Percentiles rank a stretch among this genome's conserved stretches.
These are phyloP conservation scores for Gossypium thurberi DNA, from an alignment of 345 rosid species.

Conservation along the genomic window DNA sequence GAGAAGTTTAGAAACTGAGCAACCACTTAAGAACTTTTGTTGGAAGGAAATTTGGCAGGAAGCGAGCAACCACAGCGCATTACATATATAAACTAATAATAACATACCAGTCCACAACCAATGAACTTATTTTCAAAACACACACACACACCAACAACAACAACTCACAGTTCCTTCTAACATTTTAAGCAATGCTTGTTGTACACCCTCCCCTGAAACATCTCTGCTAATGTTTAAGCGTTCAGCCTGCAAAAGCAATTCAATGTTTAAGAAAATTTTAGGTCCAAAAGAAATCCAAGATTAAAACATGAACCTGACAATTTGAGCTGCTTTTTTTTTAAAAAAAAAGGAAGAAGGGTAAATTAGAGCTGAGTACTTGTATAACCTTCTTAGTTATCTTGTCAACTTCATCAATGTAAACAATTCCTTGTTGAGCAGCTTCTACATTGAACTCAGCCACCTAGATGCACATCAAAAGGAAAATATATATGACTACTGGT, in stretches of 20 bases:
- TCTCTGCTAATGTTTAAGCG: conserved; percentile 89
- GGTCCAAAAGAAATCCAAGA: background rate
- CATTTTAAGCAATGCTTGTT: conserved; percentile 91
- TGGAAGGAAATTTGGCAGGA: background rate
- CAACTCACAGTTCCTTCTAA: conserved; percentile 92
- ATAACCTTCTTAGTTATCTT: conserved; percentile 90
- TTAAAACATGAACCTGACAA: background rate
- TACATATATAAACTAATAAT: background rate
- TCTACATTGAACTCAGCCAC: conserved; percentile 86
- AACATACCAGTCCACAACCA: conserved; percentile 8
- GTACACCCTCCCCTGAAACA: conserved; percentile 99
- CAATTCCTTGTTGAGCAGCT: conserved; percentile 95
- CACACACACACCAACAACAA: background rate
- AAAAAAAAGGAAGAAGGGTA: too few relatives aligned
- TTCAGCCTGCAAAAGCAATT: conserved; percentile 62
- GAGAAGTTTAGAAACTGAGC: background rate
- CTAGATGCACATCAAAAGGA: conserved; percentile 33
- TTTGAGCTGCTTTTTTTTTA: background rate
- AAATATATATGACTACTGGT: conserved; percentile 3
- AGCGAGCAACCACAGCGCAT: background rate
- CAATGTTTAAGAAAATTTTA: conserved; percentile 3
- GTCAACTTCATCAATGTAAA: conserved; percentile 96
- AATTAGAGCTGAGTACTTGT: background rate
- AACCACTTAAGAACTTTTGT: background rate
- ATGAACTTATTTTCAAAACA: background rate